Evolutionary conservation across 2,329 filamentous ascomycete genomes (phyloP), one percentile per base, ranked within the genome.

Genomic region (Xylaria sp.): DNA sequence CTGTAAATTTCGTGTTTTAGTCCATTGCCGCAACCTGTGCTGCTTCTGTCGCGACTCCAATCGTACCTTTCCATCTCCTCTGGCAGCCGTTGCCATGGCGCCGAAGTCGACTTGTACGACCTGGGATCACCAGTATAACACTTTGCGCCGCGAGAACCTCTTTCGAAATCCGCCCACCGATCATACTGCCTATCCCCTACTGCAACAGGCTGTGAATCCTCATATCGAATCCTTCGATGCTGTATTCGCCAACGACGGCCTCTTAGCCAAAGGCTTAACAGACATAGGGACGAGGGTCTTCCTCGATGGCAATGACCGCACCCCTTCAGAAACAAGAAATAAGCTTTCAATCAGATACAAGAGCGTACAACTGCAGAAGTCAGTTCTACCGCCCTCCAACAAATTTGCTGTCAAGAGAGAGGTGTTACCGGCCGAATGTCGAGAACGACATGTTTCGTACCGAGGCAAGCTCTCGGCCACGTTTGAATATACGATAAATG

Each of bases 191-290:
- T 98, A 97, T 78, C 96, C 96, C 15, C 88, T 92, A 25, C 89
- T 99, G 57, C 91, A 94, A 76, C 88, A 88, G 70, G 93, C 95
- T n/a, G 90, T 98, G 68, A 87, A 92, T 73, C 96, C 96, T 59
- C 96, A 99, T 81, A 92, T 98, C 75, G 91, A 98, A 77, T 96
- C 96, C 7, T 99, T 98, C 88, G 97, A 99, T 84, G 90, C 90
- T 62, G 86, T 98, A 57, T 97, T 98, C 79, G 88, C 90, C 39
- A 85, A 87, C 67, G 87, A 91, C 80, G 93, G 92, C 52, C 79
- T 90, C 67, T 77, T 99, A 63, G 88, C 92, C 59, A 90, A 93
- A 72, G 94, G 88, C 13, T 80, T 98, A 69, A 89, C 88, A 77
- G 96, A 99, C 79, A 98, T 99, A 82, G 96, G 95, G 76, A 92